These are phyloP conservation scores for Aspergillus mulundensis DNA, from an alignment of 495 filamentous ascomycete genomes.

Conservation along the genomic window DNA sequence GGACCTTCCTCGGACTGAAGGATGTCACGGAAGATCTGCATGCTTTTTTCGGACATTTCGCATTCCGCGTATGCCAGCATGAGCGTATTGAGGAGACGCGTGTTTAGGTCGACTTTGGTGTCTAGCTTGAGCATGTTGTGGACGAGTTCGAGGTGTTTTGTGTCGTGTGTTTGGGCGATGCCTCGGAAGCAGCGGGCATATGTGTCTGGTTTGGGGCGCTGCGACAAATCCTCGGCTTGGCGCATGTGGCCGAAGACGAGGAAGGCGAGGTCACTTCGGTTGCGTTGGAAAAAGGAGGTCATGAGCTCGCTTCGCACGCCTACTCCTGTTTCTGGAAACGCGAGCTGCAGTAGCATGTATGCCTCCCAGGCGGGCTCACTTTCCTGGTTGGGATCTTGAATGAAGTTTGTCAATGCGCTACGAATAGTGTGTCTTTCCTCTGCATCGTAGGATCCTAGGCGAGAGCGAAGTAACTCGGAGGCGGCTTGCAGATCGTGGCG, in stretches of 20 bases:
- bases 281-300: conserved; percentile 73
- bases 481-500: conserved; percentile 70
- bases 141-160: conserved; percentile 63
- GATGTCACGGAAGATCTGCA: conserved; percentile 80
- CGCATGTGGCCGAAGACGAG: conserved; percentile 90
- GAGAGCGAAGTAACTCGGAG: conserved; percentile 69
- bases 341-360: conserved; percentile 69
- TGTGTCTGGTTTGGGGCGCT: conserved; percentile 63
- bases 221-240: conserved; percentile 48
- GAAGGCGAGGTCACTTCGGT: conserved; percentile 74
- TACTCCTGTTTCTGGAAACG: conserved; percentile 70
- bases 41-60: conserved; percentile 56
- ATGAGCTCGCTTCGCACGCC: conserved; percentile 67
- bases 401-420: conserved; percentile 60
- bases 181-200: conserved; percentile 78
- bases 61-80: conserved; percentile 80
- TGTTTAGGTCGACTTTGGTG: conserved; percentile 68
- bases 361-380: conserved; percentile 70
- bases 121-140: conserved; percentile 95
- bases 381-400: conserved; percentile 55
- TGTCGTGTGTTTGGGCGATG: conserved; percentile 59
- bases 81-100: conserved; percentile 69
- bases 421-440: conserved; percentile 62
- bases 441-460: conserved; percentile 56
- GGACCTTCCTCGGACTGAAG: conserved; percentile 75